Evolutionary conservation across 352 stramenopile species (phyloP).

Genomic region (Pythium coloratum): DNA sequence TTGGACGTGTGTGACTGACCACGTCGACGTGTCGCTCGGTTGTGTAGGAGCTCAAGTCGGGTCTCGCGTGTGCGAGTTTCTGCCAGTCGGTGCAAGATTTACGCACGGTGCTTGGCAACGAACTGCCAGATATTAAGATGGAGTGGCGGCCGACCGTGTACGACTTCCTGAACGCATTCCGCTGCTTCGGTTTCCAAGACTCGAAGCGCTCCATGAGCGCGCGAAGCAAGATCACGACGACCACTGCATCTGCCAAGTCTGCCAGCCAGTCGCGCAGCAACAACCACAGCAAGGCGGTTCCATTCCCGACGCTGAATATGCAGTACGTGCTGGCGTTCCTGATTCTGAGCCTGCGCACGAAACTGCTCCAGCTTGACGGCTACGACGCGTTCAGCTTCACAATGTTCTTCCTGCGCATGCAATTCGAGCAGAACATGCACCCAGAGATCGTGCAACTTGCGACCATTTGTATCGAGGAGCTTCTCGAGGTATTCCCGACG

Average conservation of each 20-base stretch:
- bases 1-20: not conserved
- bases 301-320: slow-evolving; percentile 83
- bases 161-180: slow-evolving; percentile 78
- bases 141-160: slow-evolving; percentile 72
- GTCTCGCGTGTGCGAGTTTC: slow-evolving; percentile 52
- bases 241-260: slow-evolving; percentile 9
- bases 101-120: slow-evolving; percentile 32
- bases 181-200: slow-evolving; percentile 78
- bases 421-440: slow-evolving; percentile 77
- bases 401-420: slow-evolving; percentile 87
- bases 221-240: slow-evolving; percentile 68
- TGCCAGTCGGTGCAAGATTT: slow-evolving; percentile 56
- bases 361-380: slow-evolving; percentile 56
- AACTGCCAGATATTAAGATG: slow-evolving; percentile 48
- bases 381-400: slow-evolving; percentile 85
- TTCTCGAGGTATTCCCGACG: slow-evolving; percentile 70
- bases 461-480: slow-evolving; percentile 77
- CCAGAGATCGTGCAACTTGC: slow-evolving; percentile 75
- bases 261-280: not conserved
- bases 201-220: slow-evolving; percentile 83
- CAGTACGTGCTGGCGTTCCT: slow-evolving; percentile 76
- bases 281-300: slow-evolving; percentile 23
- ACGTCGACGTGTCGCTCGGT: not conserved
- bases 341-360: slow-evolving; percentile 68
- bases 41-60: slow-evolving; percentile 43